These are phyloP conservation scores for Selenicereus undatus DNA, from an alignment of 148 eudicot genomes.

Conservation along the genomic window DNA sequence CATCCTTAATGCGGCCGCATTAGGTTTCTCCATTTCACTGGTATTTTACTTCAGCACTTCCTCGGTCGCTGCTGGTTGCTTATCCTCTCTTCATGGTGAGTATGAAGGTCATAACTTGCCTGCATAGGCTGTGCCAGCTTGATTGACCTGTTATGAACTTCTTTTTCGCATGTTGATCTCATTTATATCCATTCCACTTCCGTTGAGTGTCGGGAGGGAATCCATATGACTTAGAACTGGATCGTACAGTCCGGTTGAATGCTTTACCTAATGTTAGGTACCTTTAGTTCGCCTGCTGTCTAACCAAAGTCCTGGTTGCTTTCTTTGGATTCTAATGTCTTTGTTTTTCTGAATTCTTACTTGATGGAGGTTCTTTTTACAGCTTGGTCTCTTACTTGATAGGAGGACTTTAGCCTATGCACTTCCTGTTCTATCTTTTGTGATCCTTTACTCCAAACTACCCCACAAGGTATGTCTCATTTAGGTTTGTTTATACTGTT, in stretches of 20 bases:
- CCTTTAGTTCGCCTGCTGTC: not conserved
- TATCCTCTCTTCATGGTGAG: conserved; percentile 92
- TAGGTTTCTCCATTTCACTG: conserved; percentile 87
- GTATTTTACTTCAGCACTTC: conserved; percentile 98
- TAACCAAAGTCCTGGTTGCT: not conserved
- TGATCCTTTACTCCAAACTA: conserved; percentile 81
- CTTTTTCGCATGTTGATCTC: not conserved
- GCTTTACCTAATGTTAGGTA: conserved; percentile 2
- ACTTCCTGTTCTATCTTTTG: conserved; percentile 70
- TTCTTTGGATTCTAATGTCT: not conserved
- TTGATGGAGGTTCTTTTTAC: conserved; percentile 33
- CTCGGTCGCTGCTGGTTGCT: conserved; percentile 85
- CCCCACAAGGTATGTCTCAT: conserved; percentile 79
- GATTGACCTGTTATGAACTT: not conserved
- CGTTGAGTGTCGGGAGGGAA: conserved; percentile 5
- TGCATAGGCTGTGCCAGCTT: not conserved
- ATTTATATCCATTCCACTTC: not conserved
- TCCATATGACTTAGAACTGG: not conserved
- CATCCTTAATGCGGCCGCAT: conserved; percentile 34
- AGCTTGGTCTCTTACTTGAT: conserved; percentile 76
- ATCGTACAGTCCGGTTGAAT: not conserved
- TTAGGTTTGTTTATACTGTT: not conserved
- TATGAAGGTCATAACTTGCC: conserved; percentile 5
- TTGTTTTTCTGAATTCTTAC: conserved; percentile 10
- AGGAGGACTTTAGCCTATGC: conserved; percentile 63